A percentile compares a stretch with the other conserved stretches of the same genome.
Evolutionary conservation across 1,284 basidiomycete species (phyloP).

Genomic region (Trichosporon sp.): DNA sequence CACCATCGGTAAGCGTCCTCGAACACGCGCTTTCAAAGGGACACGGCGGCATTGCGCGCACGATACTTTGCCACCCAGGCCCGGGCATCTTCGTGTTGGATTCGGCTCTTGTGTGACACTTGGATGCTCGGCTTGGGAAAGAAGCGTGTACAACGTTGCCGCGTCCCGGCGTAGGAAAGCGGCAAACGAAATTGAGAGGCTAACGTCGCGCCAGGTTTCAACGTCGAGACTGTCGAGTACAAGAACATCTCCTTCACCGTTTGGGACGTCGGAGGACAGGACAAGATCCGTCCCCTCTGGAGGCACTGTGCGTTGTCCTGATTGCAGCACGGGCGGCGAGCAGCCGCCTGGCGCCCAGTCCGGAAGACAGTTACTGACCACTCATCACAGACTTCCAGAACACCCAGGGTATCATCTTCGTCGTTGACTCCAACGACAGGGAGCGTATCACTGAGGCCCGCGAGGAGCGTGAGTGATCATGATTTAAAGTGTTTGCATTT

Average conservation of each 20-base stretch:
- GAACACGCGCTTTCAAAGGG: background rate
- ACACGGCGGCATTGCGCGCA: background rate
- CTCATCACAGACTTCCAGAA: conserved; percentile 94
- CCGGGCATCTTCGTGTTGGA: background rate
- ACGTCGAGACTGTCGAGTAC: conserved; percentile 99
- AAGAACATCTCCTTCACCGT: conserved; percentile 99
- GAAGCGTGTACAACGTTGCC: background rate
- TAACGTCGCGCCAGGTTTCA: conserved; percentile 57
- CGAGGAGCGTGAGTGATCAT: conserved; percentile 66
- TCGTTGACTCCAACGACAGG: conserved; percentile 99
- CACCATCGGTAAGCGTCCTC: conserved; percentile 55
- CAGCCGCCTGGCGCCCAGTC: background rate
- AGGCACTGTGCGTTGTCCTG: conserved; percentile 58
- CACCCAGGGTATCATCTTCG: conserved; percentile 99
- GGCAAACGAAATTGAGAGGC: background rate
- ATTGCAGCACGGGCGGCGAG: background rate
- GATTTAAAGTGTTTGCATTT: background rate
- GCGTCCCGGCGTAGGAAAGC: background rate
- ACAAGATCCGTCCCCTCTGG: conserved; percentile 98
- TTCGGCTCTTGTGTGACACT: background rate
- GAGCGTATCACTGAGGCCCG: conserved; percentile 99
- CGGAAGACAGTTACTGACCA: background rate
- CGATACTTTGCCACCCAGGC: background rate
- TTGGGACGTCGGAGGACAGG: conserved; percentile 99
- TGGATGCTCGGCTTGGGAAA: background rate